Percentiles rank a stretch among this genome's conserved stretches.
Evolutionary conservation across 116 monocot species (phyloP).

Genomic region (Phalaenopsis hybrid): DNA sequence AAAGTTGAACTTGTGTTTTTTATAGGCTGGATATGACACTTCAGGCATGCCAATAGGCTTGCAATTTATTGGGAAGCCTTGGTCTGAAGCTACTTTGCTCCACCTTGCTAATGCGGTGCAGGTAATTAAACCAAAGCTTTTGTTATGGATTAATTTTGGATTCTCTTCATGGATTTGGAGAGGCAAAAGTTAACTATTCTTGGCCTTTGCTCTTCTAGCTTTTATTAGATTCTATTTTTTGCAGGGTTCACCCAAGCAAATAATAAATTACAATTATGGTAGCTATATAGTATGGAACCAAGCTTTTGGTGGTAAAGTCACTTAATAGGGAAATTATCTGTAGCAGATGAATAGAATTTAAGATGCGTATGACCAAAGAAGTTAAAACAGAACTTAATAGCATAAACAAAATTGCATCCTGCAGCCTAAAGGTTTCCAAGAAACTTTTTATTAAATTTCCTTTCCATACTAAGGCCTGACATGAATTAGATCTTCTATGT

Average conservation of each 20-base stretch:
- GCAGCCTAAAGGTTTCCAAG: no score
- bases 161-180: not conserved
- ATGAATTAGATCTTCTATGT: no score
- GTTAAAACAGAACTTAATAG: no score
- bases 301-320: not conserved
- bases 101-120: constrained; percentile 79
- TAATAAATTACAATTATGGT: not conserved
- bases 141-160: not conserved
- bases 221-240: not conserved
- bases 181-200: not conserved
- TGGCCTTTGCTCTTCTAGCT: not conserved
- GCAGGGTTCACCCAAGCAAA: not conserved
- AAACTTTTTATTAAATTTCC: no score
- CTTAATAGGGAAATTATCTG: not conserved
- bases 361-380: not conserved
- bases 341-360: not conserved
- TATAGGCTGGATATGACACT: constrained; percentile 74
- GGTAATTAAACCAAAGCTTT: constrained; percentile 23
- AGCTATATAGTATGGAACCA: not conserved
- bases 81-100: constrained; percentile 86
- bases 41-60: constrained; percentile 70
- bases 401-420: no score
- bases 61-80: constrained; percentile 84
- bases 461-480: no score
- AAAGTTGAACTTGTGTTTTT: not conserved